These are phyloP conservation scores for Apium graveolens DNA, from an alignment of 129 eudicot genomes.

Conservation along the genomic window DNA sequence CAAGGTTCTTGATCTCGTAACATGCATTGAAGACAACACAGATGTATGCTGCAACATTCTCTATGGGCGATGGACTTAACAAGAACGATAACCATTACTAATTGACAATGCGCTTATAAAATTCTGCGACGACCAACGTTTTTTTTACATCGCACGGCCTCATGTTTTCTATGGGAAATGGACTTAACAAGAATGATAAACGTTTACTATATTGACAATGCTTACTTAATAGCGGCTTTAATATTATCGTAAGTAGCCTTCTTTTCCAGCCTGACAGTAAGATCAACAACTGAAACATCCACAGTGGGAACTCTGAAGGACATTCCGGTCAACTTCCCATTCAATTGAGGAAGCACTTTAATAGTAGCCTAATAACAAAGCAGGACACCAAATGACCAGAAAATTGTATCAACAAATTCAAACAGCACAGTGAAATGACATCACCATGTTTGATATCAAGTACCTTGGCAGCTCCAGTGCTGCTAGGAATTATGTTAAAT, in stretches of 20 bases:
- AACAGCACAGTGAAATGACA: neutral
- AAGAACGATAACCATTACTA: too few relatives aligned
- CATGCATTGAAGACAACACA: neutral
- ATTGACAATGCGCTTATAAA: too few relatives aligned
- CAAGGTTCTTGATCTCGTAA: neutral
- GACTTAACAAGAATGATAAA: neutral
- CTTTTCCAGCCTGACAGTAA: conserved; percentile 76
- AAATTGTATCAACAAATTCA: neutral
- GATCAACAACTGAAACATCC: conserved; percentile 88
- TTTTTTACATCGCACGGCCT: too few relatives aligned
- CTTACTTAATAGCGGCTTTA: conserved; percentile 79
- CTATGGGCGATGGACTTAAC: neutral
- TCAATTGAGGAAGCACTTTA: conserved; percentile 71
- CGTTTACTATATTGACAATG: too few relatives aligned
- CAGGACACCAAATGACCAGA: neutral
- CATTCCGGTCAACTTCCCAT: conserved; percentile 87
- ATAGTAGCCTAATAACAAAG: conserved; percentile 56
- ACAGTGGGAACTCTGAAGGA: conserved; percentile 84
- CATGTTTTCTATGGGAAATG: too few relatives aligned
- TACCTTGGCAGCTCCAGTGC: conserved; percentile 83
- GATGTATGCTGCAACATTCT: too few relatives aligned
- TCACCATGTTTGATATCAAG: neutral
- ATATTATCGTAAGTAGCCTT: conserved; percentile 65
- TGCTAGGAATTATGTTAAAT: conserved; percentile 65
- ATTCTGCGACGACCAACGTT: too few relatives aligned